These are phyloP conservation scores for Lepidium sativum DNA, from an alignment of 345 rosid species.

Conservation along the genomic window DNA sequence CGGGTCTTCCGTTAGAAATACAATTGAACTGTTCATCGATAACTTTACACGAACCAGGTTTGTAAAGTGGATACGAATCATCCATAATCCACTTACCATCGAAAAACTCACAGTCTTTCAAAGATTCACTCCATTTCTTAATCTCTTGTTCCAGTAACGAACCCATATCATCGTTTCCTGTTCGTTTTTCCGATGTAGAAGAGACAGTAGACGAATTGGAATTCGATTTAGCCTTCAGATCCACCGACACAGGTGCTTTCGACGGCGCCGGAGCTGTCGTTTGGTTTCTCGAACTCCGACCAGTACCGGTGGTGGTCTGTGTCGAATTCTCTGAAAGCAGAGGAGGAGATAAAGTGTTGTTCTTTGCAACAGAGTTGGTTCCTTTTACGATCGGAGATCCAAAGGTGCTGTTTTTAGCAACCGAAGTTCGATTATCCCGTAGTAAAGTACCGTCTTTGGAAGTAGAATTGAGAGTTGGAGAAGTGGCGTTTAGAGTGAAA, in stretches of 20 bases:
- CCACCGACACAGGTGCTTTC: constrained; percentile 11
- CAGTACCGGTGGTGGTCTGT: no score
- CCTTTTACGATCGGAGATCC: constrained; percentile 7
- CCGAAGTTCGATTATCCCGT: background rate
- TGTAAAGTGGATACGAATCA: constrained; percentile 85
- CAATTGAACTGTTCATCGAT: constrained; percentile 90
- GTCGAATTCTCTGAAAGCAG: constrained; percentile 5
- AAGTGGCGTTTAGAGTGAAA: constrained; percentile 13
- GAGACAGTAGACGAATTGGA: constrained; percentile 21
- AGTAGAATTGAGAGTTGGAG: constrained; percentile 8
- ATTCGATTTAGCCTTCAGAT: constrained; percentile 19
- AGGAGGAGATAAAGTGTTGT: constrained; percentile 7
- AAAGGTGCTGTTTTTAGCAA: constrained; percentile 17
- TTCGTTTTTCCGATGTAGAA: constrained; percentile 28
- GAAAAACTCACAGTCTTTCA: constrained; percentile 70
- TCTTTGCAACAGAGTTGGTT: background rate
- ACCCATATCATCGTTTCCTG: constrained; percentile 23
- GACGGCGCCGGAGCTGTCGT: constrained; percentile 12
- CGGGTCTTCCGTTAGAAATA: constrained; percentile 76
- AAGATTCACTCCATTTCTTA: constrained; percentile 34
- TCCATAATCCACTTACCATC: constrained; percentile 87
- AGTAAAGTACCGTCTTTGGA: constrained; percentile 6
- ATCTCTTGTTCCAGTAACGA: constrained; percentile 34
- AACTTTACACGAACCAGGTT: constrained; percentile 70
- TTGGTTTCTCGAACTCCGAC: background rate